Evolutionary conservation across 352 stramenopile species (phyloP), one percentile per base, ranked within the genome.

Genomic region (Globisporangium irregulare): DNA sequence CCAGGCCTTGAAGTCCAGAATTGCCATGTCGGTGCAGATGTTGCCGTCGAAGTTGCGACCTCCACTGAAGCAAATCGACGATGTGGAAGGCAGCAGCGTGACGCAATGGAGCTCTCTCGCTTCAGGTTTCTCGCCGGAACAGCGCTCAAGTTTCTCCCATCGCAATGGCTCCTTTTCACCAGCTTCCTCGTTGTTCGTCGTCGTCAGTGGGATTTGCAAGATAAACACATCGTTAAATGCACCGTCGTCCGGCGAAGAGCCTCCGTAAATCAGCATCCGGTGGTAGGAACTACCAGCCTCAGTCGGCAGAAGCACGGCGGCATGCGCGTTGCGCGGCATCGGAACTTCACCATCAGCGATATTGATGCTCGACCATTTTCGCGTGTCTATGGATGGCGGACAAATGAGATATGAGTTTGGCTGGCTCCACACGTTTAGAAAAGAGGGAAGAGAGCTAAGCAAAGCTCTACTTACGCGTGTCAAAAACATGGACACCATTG

Each of bases 21-120:
- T n/a, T 10, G 74, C 78, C 74, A 89, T 80, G 72, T 90, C 83
- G 0, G 73, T 82, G 61, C 83, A 91, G 14, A 91, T 70, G 53
- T 74, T 76, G 3, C 83, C 81, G 29, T 87, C 73, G 9, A 60
- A 66, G 43, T 87, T 85, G 5, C 83, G 80, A 1, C 83, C 83
- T 8, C 83, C 80, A 36, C 68, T 73, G 34, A 88, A 89, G 34
- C 77, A 79, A 27, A 88, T 48, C 25, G 25, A 24, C 8, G 71
- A 27, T 8, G 58, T 69, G 8, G 58, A 18, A 29, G 56, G 61
- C 8, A 80, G 8, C 18, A 75, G 68, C 6, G 67, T 71, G 2
- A 70, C 76, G 8, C 73, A 80, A 59, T 90, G 79, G 2, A 90
- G 79, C 56, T 91, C 82, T 64, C 82, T 59, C 0, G 78, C 73